Conservation (phyloP, 2,329 filamentous ascomycete species). For the Cladosporium sp. region DNA sequence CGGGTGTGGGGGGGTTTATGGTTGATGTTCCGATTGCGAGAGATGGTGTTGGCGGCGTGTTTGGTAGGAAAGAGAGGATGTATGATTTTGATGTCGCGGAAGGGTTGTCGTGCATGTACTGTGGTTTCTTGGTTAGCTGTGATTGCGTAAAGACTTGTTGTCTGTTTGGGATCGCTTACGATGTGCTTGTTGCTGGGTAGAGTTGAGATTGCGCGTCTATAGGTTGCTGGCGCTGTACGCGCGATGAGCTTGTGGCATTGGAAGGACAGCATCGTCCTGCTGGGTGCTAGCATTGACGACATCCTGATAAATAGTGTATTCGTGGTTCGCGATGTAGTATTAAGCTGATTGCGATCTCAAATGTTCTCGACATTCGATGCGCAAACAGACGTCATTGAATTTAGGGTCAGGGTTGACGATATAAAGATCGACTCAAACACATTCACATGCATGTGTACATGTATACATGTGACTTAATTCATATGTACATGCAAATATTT, state of each 20-base stretch:
- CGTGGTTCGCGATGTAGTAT: background rate
- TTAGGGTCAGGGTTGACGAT: background rate
- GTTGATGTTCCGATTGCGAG: conserved; percentile 59
- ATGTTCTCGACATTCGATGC: background rate
- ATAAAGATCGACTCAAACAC: background rate
- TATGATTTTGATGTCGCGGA: conserved; percentile 11
- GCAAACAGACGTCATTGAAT: conserved; percentile 8
- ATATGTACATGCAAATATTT: background rate
- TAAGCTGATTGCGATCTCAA: background rate
- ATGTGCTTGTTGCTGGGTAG: conserved; percentile 48
- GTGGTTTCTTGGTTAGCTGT: background rate
- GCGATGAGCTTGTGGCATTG: conserved; percentile 28
- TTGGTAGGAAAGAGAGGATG: conserved; percentile 59
- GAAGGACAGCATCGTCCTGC: conserved; percentile 26
- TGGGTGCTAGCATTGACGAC: conserved; percentile 24
- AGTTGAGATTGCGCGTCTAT: conserved; percentile 41
- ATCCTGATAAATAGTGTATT: conserved; percentile 8
- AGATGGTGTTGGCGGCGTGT: conserved; percentile 54
- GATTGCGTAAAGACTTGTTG: background rate
- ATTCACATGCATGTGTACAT: background rate
- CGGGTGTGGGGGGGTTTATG: conserved; percentile 58
- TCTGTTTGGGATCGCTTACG: conserved; percentile 25
- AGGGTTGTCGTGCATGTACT: conserved; percentile 16
- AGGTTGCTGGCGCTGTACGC: conserved; percentile 27
- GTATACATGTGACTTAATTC: background rate